Evolutionary conservation across 208 protist species (phyloP).

Genomic region (Leishmania major): DNA sequence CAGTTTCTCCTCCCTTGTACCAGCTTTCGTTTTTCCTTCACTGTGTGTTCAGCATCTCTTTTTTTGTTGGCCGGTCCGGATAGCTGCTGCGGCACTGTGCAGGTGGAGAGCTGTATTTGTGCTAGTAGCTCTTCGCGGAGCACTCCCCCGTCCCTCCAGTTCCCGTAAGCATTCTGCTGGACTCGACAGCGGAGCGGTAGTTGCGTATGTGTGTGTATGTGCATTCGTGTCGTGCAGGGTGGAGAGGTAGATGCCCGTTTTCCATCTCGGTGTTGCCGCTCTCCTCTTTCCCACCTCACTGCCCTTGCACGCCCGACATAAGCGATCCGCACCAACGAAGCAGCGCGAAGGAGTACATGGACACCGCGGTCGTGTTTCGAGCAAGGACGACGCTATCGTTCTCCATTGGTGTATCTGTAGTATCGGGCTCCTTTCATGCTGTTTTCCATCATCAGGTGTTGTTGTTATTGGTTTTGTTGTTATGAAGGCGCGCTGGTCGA

Average conservation of each 20-base stretch:
- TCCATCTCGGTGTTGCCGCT: not conserved
- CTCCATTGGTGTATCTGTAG: not conserved
- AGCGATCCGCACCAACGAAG: not conserved
- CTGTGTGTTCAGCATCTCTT: constrained; percentile 3
- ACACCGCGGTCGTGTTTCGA: not conserved
- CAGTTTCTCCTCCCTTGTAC: not conserved
- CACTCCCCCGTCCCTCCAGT: not conserved
- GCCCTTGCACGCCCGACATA: not conserved
- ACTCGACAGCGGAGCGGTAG: not conserved
- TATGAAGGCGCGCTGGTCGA: not conserved
- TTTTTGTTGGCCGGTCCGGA: not conserved
- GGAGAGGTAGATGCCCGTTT: not conserved
- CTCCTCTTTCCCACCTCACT: not conserved
- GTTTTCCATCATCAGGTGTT: not conserved
- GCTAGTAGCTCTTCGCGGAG: not conserved
- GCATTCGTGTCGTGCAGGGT: not conserved
- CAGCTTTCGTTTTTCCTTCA: too few species aligned
- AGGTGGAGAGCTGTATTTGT: not conserved
- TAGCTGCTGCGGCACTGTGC: not conserved
- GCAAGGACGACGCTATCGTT: not conserved
- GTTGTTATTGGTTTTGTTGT: not conserved
- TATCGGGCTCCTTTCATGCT: not conserved
- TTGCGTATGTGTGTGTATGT: not conserved
- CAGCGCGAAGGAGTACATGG: not conserved
- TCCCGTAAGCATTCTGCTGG: not conserved